Evolutionary conservation across 495 filamentous ascomycete species (phyloP).

Genomic region (Hypoxylon intermedium): DNA sequence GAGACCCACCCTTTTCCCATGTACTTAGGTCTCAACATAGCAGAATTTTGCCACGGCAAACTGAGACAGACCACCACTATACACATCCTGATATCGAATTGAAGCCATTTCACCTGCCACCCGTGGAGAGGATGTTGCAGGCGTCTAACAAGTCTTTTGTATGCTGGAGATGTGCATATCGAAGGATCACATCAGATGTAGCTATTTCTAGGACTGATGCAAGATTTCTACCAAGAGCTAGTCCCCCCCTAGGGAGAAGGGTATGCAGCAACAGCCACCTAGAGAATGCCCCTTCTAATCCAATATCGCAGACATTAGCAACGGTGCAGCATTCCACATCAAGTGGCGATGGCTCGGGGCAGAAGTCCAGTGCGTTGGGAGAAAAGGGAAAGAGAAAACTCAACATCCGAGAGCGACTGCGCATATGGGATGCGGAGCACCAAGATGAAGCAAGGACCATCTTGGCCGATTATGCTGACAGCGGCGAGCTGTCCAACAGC

Average conservation of each 20-base stretch:
- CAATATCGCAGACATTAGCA: constrained; percentile 24
- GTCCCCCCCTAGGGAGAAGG: constrained; percentile 21
- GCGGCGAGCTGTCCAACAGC: constrained; percentile 41
- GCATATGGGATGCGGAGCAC: constrained; percentile 62
- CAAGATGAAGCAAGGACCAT: constrained; percentile 45
- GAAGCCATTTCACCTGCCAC: neutral
- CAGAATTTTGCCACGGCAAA: constrained; percentile 32
- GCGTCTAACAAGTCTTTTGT: constrained; percentile 36
- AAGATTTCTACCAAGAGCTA: constrained; percentile 11
- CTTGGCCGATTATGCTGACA: constrained; percentile 43
- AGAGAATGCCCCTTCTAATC: constrained; percentile 8
- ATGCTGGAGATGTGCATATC: constrained; percentile 40
- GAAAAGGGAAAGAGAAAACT: neutral
- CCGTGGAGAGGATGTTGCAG: constrained; percentile 24
- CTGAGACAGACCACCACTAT: constrained; percentile 6
- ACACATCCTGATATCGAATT: constrained; percentile 9
- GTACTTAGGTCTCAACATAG: constrained; percentile 25
- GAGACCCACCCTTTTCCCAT: constrained; percentile 8
- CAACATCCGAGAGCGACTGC: constrained; percentile 58
- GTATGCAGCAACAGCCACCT: constrained; percentile 20
- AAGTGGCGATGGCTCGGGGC: neutral
- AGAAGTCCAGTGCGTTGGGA: constrained; percentile 20
- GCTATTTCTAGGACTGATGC: constrained; percentile 14
- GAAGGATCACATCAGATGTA: constrained; percentile 6
- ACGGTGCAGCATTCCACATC: constrained; percentile 22